Base-by-base conservation (phyloP, 495 filamentous ascomycete genomes). In the Aspergillus nanangensis region DNA sequence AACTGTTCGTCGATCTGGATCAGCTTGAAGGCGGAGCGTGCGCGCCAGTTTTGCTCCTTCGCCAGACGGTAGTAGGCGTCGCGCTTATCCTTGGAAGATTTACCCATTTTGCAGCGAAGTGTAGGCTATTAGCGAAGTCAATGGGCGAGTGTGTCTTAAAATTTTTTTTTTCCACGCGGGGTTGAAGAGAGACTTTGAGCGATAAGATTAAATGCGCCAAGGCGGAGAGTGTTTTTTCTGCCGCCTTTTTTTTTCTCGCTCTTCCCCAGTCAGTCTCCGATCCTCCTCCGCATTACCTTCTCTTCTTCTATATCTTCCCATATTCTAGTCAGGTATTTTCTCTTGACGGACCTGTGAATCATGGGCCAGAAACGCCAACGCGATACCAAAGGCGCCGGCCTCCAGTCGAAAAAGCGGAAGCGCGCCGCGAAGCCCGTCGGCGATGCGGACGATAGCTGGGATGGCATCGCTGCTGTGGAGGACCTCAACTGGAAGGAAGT, bases 41-140 rank as follows among this genome's bases (percentile, higher is more conserved):
- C 93, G 20, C 93, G 88, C 91, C 91, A 98, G 47, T 93, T 92
- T 76, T 97, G 90, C 58, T 98, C 93, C 70, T 98, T 98, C 3
- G 93, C 93, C 7, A 98, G 84, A 22, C 93, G 82, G 61, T 98
- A 98, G 68, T 98, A 98, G 41, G 90, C 88, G 62, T 98, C 93
- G 38, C 93, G 87, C 72, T 98, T 98, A 59, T 98, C 93, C 69
- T 98, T 98, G 27, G 91, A 96, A 1, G 93, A 95, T 64, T 96
- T 96, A 2, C 93, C 93, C 93, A 98, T 98, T 19, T 15, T 53
- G 36, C 41, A 24, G 20, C 21, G 18, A 21, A 8, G 8, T 33
- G 35, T 31, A 27, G 21, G 27, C 27, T n/a, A 35, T 17, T 14
- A 18, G n/a, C n/a, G n/a, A n/a, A n/a, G n/a, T n/a, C n/a, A n/a